Conservation (phyloP, 2,329 filamentous ascomycete genomes). For the Stagonosporopsis rhizophila region DNA sequence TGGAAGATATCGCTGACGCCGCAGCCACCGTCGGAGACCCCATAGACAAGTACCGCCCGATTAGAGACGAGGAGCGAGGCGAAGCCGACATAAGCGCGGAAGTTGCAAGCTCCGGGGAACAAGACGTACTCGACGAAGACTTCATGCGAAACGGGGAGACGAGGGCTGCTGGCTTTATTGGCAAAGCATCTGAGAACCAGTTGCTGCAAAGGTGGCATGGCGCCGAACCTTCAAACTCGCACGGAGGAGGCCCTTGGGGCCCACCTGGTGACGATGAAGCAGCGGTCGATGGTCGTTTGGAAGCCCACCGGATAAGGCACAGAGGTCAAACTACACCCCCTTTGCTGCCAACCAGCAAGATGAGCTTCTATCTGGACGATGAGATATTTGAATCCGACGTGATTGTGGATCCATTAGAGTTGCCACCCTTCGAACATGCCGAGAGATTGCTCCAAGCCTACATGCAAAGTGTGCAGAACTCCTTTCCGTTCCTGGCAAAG, state of each 20-base stretch:
- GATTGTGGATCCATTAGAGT: constrained; percentile 30
- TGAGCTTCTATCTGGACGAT: constrained; percentile 43
- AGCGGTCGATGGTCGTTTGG: constrained; percentile 21
- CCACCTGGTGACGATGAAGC: constrained; percentile 25
- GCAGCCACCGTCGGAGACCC: constrained; percentile 21
- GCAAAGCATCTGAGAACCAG: constrained; percentile 34
- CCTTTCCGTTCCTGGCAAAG: constrained; percentile 40
- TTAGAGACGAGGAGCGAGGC: constrained; percentile 18
- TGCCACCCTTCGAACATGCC: constrained; percentile 40
- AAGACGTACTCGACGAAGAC: constrained; percentile 36
- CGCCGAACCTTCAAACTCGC: constrained; percentile 6
- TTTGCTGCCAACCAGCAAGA: constrained; percentile 26
- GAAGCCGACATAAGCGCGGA: constrained; percentile 34
- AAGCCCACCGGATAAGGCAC: constrained; percentile 20
- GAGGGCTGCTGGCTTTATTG: constrained; percentile 37
- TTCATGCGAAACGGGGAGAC: constrained; percentile 28
- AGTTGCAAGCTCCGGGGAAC: constrained; percentile 34
- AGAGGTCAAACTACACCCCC: constrained; percentile 9
- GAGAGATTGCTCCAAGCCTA: constrained; percentile 41
- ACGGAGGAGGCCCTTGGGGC: constrained; percentile 22
- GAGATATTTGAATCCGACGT: constrained; percentile 29
- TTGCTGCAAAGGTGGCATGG: constrained; percentile 32
- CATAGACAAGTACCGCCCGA: constrained; percentile 16
- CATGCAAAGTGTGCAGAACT: constrained; percentile 33
- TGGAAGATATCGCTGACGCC: constrained; percentile 31